phyloP scores from a whole-genome alignment of 73 alveolate genomes.

The Blepharisma stoltei region DNA sequence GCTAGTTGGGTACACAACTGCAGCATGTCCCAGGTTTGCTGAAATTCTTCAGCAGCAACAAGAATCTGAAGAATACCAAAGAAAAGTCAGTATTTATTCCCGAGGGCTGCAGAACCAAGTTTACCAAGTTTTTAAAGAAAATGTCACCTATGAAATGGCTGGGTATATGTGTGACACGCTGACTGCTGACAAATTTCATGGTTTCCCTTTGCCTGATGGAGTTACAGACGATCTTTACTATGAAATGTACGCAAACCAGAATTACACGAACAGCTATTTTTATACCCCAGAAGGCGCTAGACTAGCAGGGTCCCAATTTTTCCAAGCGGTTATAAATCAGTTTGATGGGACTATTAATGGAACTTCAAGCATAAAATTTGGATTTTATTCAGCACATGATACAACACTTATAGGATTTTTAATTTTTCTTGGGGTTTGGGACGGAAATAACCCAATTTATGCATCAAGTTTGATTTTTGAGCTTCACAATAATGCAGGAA shows the following conservation, averaged over 20 bases:
- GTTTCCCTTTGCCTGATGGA: background rate
- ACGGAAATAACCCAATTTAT: background rate
- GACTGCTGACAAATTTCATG: background rate
- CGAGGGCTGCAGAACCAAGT: background rate
- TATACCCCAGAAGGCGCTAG: background rate
- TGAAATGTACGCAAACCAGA: background rate
- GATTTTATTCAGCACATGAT: slow-evolving; percentile 29
- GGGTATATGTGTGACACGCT: background rate
- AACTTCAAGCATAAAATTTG: background rate
- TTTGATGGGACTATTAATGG: slow-evolving; percentile 1
- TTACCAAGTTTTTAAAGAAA: background rate
- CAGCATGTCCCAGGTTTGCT: background rate
- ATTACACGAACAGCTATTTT: background rate
- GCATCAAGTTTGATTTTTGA: slow-evolving; percentile 27
- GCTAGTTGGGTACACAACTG: background rate
- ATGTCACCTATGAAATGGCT: background rate
- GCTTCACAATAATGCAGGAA: background rate
- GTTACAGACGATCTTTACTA: background rate
- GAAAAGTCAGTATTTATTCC: background rate
- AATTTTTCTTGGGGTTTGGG: slow-evolving; percentile 4
- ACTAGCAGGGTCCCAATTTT: background rate
- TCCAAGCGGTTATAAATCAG: background rate
- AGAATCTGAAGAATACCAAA: background rate
- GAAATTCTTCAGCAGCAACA: background rate
- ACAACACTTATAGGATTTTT: slow-evolving; percentile 27